These are phyloP conservation scores for Papilionanthe hybrid DNA, from an alignment of 116 monocot genomes.

Conservation along the genomic window DNA sequence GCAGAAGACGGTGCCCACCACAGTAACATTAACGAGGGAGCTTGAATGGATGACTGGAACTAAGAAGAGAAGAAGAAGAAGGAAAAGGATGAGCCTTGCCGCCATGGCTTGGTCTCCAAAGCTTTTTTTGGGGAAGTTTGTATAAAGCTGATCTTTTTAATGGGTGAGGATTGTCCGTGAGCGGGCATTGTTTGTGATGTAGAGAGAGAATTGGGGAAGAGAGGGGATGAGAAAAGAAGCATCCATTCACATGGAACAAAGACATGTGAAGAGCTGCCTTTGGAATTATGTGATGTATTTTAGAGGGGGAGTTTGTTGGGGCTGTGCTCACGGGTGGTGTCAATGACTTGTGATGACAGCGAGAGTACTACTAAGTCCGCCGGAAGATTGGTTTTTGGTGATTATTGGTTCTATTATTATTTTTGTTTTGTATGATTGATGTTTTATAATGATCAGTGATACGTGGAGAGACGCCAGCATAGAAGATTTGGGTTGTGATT, in stretches of 20 bases:
- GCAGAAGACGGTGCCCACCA: slow-evolving; percentile 85
- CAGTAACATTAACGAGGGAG: slow-evolving; percentile 53
- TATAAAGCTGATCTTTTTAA: background rate
- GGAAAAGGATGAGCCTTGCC: slow-evolving; percentile 7
- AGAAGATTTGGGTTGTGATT: too few relatives aligned
- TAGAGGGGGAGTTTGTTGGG: slow-evolving; percentile 12
- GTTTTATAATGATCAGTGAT: background rate
- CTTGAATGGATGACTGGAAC: background rate
- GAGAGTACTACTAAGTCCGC: background rate
- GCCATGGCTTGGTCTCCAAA: slow-evolving; percentile 16
- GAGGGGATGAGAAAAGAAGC: slow-evolving; percentile 1
- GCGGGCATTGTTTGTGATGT: background rate
- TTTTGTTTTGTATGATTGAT: background rate
- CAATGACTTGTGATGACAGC: background rate
- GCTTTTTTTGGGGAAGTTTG: background rate
- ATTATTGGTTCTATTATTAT: background rate
- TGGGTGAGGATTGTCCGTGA: background rate
- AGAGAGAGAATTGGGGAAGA: slow-evolving; percentile 4
- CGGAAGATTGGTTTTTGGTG: too few relatives aligned
- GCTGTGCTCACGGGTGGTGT: slow-evolving; percentile 21
- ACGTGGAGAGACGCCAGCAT: background rate
- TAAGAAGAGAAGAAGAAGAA: slow-evolving; percentile 16
- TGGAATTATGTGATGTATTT: slow-evolving; percentile 20
- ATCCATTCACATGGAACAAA: slow-evolving; percentile 37
- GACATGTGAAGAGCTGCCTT: slow-evolving; percentile 39